A percentile compares a stretch with the other conserved stretches of the same genome.
Evolutionary conservation across 257 asterid species (phyloP).

Genomic region (Solanum sitiens): DNA sequence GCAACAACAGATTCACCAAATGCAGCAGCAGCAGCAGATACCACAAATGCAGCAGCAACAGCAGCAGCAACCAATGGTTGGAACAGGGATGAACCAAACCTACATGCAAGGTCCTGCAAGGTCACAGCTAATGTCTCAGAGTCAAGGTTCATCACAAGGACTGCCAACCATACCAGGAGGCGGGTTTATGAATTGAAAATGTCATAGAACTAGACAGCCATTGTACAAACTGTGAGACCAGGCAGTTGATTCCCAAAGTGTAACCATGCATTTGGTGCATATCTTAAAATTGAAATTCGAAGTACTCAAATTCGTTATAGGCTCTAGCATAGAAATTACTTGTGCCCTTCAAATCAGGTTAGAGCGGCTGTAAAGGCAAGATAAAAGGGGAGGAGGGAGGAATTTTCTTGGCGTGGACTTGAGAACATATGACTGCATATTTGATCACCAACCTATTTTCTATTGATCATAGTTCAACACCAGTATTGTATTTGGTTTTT

Average conservation of each 20-base stretch:
- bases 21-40: not conserved
- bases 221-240: not conserved
- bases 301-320: not conserved
- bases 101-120: conserved; percentile 4
- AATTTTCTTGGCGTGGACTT: not conserved
- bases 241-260: not conserved
- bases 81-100: conserved; percentile 54
- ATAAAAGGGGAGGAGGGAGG: not conserved
- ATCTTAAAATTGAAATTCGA: not conserved
- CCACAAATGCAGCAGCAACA: conserved; percentile 9
- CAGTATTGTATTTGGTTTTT: not conserved
- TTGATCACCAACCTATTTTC: not conserved
- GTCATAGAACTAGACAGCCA: not conserved
- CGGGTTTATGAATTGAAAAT: conserved; percentile 41
- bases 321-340: not conserved
- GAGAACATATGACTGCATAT: not conserved
- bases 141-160: conserved; percentile 80
- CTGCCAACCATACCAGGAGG: conserved; percentile 56
- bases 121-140: conserved; percentile 52
- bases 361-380: not conserved
- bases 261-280: not conserved
- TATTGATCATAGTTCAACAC: not conserved
- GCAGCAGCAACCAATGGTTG: conserved; percentile 33
- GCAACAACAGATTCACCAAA: conserved; percentile 16
- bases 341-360: not conserved